Evolutionary conservation across 352 stramenopile genomes (phyloP).

Genomic region (Globisporangium parvum): DNA sequence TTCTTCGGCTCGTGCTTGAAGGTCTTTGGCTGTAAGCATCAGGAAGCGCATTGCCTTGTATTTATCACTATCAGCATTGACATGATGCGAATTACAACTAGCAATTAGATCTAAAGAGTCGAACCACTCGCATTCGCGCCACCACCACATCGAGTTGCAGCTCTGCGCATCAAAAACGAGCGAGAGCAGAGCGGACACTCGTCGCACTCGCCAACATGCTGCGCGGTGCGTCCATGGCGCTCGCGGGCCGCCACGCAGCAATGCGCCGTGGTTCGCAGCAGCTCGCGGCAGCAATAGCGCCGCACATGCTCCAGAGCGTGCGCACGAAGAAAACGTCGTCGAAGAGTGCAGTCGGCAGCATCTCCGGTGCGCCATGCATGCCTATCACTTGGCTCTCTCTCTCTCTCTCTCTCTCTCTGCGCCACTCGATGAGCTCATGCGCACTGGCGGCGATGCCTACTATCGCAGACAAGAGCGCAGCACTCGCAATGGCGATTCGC

Average conservation of each 20-base stretch:
- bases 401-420: not conserved
- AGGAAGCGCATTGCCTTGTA: constrained; percentile 4
- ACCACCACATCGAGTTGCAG: not conserved
- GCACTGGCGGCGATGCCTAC: not conserved
- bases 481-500: constrained; percentile 92
- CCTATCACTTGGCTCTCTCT: not conserved
- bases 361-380: constrained; percentile 2
- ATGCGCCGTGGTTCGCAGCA: not conserved
- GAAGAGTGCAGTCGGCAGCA: constrained; percentile 9
- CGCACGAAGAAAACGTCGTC: constrained; percentile 17
- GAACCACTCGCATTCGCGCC: not conserved
- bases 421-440: too few relatives aligned
- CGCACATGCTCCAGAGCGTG: constrained; percentile 7
- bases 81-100: not conserved
- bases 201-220: constrained; percentile 2
- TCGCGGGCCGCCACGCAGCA: not conserved
- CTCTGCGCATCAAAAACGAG: not conserved
- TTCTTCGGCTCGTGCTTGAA: not conserved
- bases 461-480: constrained; percentile 62
- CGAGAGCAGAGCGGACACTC: not conserved
- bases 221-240: not conserved
- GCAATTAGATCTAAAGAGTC: not conserved
- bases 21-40: not conserved
- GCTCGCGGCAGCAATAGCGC: not conserved
- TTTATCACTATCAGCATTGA: not conserved